Evolutionary conservation across 805 yeast genomes (phyloP).

Genomic region (Wickerhamiella azyma): DNA sequence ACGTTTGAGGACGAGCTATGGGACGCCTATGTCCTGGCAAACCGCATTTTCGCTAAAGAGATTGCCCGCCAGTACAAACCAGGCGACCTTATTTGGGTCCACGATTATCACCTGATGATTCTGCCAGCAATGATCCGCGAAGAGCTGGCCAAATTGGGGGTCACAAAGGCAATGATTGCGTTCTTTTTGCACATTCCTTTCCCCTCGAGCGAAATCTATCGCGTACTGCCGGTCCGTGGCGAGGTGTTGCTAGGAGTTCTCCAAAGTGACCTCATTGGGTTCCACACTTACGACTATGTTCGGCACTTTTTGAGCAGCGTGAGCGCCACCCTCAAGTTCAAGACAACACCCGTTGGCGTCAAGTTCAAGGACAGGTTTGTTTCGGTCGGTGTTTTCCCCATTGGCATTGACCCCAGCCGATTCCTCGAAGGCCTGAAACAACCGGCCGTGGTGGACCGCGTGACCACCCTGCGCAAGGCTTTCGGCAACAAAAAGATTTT

Average conservation of each 20-base stretch:
- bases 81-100: constrained; percentile 91
- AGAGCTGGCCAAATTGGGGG: constrained; percentile 28
- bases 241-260: constrained; percentile 86
- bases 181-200: constrained; percentile 96
- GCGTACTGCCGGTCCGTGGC: constrained; percentile 88
- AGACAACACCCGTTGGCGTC: constrained; percentile 84
- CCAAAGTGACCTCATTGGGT: constrained; percentile 89
- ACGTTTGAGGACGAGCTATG: constrained; percentile 92
- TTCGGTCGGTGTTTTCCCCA: constrained; percentile 94
- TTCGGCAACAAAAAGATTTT: constrained; percentile 69
- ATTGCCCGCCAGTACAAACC: constrained; percentile 60
- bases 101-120: constrained; percentile 93
- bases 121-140: constrained; percentile 79
- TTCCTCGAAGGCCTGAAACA: constrained; percentile 66
- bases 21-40: constrained; percentile 96
- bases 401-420: constrained; percentile 91
- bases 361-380: constrained; percentile 63
- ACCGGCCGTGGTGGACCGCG: constrained; percentile 49
- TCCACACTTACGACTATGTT: constrained; percentile 98
- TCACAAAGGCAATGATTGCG: constrained; percentile 54
- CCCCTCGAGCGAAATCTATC: constrained; percentile 91
- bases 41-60: constrained; percentile 62
- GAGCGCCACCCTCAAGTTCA: constrained; percentile 64
- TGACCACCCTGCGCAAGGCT: constrained; percentile 47
- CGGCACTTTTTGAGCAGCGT: constrained; percentile 89